Evolutionary conservation across 441 rosid species (phyloP).

Genomic region (Pelargonium citronellum): DNA sequence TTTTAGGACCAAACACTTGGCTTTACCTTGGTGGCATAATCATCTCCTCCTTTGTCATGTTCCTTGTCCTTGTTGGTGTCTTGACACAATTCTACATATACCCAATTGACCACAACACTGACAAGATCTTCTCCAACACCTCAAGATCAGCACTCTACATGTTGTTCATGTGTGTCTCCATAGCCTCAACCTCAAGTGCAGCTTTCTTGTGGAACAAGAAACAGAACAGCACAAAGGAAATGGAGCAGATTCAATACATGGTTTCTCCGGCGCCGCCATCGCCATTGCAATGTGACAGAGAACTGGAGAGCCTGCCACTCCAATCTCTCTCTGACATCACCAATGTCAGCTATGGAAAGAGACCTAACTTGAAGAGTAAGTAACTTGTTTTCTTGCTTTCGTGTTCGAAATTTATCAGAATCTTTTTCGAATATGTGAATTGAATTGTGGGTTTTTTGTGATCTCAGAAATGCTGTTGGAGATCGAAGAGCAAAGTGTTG

Average conservation of each 20-base stretch:
- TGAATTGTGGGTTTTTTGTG: not conserved
- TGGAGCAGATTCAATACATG: conserved; percentile 34
- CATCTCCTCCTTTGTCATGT: conserved; percentile 58
- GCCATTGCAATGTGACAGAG: conserved; percentile 35
- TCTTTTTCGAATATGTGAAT: not conserved
- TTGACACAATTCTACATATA: conserved; percentile 49
- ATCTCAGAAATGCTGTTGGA: conserved; percentile 39
- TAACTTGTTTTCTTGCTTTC: not conserved
- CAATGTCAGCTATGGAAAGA: conserved; percentile 47
- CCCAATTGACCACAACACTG: conserved; percentile 45
- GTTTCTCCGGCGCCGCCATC: conserved; percentile 25
- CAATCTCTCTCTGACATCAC: conserved; percentile 46
- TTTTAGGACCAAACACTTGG: conserved; percentile 76
- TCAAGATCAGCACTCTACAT: conserved; percentile 33
- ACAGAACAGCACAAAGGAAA: conserved; percentile 27
- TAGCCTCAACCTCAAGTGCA: conserved; percentile 41
- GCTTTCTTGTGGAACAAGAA: conserved; percentile 58
- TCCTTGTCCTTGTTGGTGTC: conserved; percentile 53
- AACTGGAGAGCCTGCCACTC: conserved; percentile 54
- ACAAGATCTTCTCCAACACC: conserved; percentile 27
- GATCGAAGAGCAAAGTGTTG: conserved; percentile 45
- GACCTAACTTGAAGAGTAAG: conserved; percentile 65
- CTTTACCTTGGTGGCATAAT: conserved; percentile 65
- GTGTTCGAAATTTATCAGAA: not conserved
- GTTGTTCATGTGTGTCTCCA: conserved; percentile 38